Conservation (phyloP, 2,329 filamentous ascomycete genomes). For the Hypomyces rosellus region DNA sequence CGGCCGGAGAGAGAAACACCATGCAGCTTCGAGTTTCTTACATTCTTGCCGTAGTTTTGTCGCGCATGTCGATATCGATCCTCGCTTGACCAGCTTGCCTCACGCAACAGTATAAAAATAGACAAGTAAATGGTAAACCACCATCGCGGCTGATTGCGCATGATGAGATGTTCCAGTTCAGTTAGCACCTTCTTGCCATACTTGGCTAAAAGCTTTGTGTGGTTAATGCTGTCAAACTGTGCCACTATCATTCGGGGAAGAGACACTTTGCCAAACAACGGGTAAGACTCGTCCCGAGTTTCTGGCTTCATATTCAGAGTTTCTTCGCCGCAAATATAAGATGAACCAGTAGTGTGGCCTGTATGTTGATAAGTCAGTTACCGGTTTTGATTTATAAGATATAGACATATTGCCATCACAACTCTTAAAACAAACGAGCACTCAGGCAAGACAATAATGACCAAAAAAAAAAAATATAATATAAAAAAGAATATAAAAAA, state of each 20-base stretch:
- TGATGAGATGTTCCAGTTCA: conserved; percentile 29
- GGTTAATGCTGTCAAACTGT: conserved; percentile 39
- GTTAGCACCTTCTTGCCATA: conserved; percentile 28
- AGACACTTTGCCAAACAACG: conserved; percentile 31
- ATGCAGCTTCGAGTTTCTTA: not conserved
- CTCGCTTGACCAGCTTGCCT: conserved; percentile 33
- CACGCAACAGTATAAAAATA: conserved; percentile 37
- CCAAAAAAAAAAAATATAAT: not conserved
- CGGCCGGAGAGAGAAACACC: not conserved
- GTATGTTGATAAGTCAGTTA: not conserved
- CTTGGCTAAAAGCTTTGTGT: conserved; percentile 28
- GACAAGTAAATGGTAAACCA: conserved; percentile 32
- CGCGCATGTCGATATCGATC: conserved; percentile 39
- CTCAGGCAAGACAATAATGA: too few species aligned
- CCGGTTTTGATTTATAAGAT: not conserved
- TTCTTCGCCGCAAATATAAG: conserved; percentile 35
- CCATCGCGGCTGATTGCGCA: conserved; percentile 24
- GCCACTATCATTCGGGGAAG: conserved; percentile 40
- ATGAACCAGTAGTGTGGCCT: conserved; percentile 42
- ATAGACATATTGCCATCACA: not conserved
- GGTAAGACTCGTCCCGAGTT: conserved; percentile 28
- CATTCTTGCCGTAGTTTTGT: conserved; percentile 27
- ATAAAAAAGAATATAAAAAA: not conserved
- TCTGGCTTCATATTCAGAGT: conserved; percentile 34
- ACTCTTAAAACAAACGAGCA: too few species aligned